phyloP scores from a whole-genome alignment of 129 eudicot genomes.

The Escallonia rubra region DNA sequence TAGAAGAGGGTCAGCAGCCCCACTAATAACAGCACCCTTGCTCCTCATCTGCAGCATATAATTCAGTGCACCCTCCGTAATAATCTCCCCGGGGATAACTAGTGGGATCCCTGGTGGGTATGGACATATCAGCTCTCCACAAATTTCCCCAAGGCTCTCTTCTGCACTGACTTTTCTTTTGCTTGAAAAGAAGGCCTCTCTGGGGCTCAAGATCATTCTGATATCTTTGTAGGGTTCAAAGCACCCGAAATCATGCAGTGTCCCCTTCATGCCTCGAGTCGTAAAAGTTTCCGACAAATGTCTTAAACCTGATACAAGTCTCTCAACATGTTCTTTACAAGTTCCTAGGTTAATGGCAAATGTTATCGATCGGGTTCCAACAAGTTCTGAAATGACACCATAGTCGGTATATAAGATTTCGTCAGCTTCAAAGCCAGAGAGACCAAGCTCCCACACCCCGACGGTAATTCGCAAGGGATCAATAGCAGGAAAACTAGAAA shows the following conservation, averaged over 20 bases:
- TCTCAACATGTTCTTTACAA: slow-evolving; percentile 50
- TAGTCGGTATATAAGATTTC: slow-evolving; percentile 50
- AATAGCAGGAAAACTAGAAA: slow-evolving; percentile 29
- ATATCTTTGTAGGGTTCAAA: slow-evolving; percentile 19
- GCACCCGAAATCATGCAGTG: not conserved
- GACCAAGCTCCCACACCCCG: slow-evolving; percentile 55
- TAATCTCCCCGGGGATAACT: slow-evolving; percentile 65
- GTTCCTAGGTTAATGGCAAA: slow-evolving; percentile 70
- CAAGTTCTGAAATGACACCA: slow-evolving; percentile 62
- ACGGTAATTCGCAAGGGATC: slow-evolving; percentile 74
- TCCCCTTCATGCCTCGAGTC: slow-evolving; percentile 5
- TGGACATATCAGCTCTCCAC: slow-evolving; percentile 84
- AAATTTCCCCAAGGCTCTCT: slow-evolving; percentile 54
- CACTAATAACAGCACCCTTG: slow-evolving; percentile 56
- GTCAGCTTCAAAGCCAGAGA: slow-evolving; percentile 84
- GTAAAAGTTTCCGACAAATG: slow-evolving; percentile 35
- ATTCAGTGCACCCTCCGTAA: slow-evolving; percentile 41
- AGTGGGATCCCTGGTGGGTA: slow-evolving; percentile 88
- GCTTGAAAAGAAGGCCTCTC: slow-evolving; percentile 78
- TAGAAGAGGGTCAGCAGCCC: slow-evolving; percentile 61
- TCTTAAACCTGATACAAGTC: slow-evolving; percentile 63
- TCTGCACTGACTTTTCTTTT: slow-evolving; percentile 46
- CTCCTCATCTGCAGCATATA: slow-evolving; percentile 43
- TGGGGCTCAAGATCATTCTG: slow-evolving; percentile 49
- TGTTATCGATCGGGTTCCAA: slow-evolving; percentile 64